Percentiles rank a stretch among this genome's conserved stretches.
phyloP scores from a whole-genome alignment of 805 yeast genomes.

The Saccharomycopsis sp. region DNA sequence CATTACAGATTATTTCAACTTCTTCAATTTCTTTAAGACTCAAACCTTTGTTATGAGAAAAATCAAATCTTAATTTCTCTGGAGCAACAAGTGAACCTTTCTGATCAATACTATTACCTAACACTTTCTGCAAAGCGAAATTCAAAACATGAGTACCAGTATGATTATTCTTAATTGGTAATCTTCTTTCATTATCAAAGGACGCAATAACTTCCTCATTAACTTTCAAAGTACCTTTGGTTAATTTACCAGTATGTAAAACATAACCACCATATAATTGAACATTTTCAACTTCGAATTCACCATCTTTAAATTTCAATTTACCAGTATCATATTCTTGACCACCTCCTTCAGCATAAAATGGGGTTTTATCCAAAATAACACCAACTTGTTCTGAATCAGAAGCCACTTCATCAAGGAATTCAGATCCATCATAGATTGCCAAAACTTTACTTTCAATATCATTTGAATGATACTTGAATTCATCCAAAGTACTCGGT shows the following conservation, averaged over 20 bases:
- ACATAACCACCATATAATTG: constrained; percentile 93
- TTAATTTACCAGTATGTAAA: constrained; percentile 82
- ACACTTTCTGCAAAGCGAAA: constrained; percentile 75
- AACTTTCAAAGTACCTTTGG: constrained; percentile 66
- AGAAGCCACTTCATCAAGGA: constrained; percentile 41
- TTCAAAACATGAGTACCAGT: constrained; percentile 96
- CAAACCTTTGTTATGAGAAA: constrained; percentile 85
- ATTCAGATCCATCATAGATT: constrained; percentile 58
- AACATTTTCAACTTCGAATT: constrained; percentile 86
- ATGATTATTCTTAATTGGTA: constrained; percentile 96
- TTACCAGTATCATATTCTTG: constrained; percentile 96
- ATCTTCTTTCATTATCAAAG: constrained; percentile 88
- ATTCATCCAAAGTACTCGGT: constrained; percentile 76
- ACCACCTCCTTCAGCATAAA: constrained; percentile 99
- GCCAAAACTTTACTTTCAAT: constrained; percentile 64
- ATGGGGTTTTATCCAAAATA: constrained; percentile 81
- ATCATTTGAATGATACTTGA: constrained; percentile 69
- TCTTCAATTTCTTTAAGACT: constrained; percentile 60
- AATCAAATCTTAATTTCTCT: constrained; percentile 93
- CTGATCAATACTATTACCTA: constrained; percentile 89
- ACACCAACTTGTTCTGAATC: constrained; percentile 60
- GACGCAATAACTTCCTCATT: constrained; percentile 75
- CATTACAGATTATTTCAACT: constrained; percentile 70
- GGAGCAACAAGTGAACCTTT: constrained; percentile 95
- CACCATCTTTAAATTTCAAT: constrained; percentile 78